phyloP scores from a whole-genome alignment of 176 grass and related monocot species.

The Poa annua region DNA sequence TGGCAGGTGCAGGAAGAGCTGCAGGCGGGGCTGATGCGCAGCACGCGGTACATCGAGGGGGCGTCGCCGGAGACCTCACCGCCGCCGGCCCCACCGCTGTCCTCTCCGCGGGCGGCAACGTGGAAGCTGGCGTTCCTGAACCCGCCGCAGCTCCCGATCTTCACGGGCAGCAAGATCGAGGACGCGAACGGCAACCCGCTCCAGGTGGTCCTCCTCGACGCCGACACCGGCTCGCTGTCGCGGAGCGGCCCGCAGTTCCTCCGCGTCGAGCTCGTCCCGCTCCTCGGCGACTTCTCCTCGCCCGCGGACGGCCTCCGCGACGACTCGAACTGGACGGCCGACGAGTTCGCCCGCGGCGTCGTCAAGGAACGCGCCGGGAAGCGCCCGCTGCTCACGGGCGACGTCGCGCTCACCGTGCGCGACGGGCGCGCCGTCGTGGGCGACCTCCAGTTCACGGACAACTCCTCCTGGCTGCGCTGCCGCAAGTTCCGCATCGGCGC shows the following conservation, averaged over 20 bases:
- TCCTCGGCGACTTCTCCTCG: slow-evolving; percentile 72
- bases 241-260: slow-evolving; percentile 32
- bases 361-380: slow-evolving; percentile 74
- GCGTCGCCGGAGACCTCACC: slow-evolving; percentile 14
- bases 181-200: slow-evolving; percentile 39
- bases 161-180: slow-evolving; percentile 86
- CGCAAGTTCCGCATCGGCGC: slow-evolving; percentile 80
- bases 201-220: slow-evolving; percentile 61
- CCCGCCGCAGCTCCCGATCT: slow-evolving; percentile 54
- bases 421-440: slow-evolving; percentile 49
- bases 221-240: background rate
- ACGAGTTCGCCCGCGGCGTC: slow-evolving; percentile 54
- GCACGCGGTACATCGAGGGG: slow-evolving; percentile 53
- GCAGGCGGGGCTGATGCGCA: slow-evolving; percentile 57
- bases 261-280: slow-evolving; percentile 72
- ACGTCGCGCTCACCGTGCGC: slow-evolving; percentile 55
- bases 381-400: slow-evolving; percentile 80
- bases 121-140: slow-evolving; percentile 60
- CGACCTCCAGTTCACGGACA: slow-evolving; percentile 92
- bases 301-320: slow-evolving; percentile 30
- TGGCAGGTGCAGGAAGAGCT: slow-evolving; percentile 89
- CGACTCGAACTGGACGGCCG: slow-evolving; percentile 59
- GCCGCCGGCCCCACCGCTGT: background rate
- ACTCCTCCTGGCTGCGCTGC: slow-evolving; percentile 83
- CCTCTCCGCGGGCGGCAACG: slow-evolving; percentile 18